Evolutionary conservation across 805 yeast species (phyloP).

Genomic region (Metschnikowia colocasiae): DNA sequence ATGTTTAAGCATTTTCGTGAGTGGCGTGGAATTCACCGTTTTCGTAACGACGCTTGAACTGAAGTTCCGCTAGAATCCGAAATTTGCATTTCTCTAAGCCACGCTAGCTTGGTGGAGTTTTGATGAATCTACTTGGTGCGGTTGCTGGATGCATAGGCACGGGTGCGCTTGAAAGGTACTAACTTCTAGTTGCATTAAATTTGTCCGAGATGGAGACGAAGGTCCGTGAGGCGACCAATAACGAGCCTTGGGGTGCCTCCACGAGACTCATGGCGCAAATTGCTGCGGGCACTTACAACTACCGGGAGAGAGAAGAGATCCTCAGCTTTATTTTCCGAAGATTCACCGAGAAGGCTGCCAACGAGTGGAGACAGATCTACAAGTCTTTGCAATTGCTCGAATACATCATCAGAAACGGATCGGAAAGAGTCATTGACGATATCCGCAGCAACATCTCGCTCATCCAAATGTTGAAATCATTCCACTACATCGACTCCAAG

Average conservation of each 20-base stretch:
- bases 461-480: conserved; percentile 82
- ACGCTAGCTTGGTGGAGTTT: not conserved
- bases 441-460: conserved; percentile 78
- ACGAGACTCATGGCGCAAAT: conserved; percentile 90
- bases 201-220: conserved; percentile 95
- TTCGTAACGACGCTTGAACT: not conserved
- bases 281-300: conserved; percentile 90
- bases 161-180: not conserved
- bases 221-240: conserved; percentile 96
- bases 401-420: conserved; percentile 85
- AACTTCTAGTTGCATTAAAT: conserved; percentile 64
- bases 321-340: conserved; percentile 75
- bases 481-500: conserved; percentile 90
- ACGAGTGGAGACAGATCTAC: conserved; percentile 97
- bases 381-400: conserved; percentile 90
- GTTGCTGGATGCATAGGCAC: not conserved
- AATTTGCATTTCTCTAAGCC: not conserved
- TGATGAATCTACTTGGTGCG: not conserved
- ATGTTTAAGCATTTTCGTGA: conserved; percentile 18
- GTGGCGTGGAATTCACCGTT: not conserved
- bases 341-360: conserved; percentile 92
- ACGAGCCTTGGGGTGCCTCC: conserved; percentile 98
- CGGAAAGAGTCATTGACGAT: conserved; percentile 93
- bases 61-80: not conserved
- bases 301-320: conserved; percentile 75